phyloP scores from a whole-genome alignment of 2,329 filamentous ascomycete species.

The Calonectria honghensis region DNA sequence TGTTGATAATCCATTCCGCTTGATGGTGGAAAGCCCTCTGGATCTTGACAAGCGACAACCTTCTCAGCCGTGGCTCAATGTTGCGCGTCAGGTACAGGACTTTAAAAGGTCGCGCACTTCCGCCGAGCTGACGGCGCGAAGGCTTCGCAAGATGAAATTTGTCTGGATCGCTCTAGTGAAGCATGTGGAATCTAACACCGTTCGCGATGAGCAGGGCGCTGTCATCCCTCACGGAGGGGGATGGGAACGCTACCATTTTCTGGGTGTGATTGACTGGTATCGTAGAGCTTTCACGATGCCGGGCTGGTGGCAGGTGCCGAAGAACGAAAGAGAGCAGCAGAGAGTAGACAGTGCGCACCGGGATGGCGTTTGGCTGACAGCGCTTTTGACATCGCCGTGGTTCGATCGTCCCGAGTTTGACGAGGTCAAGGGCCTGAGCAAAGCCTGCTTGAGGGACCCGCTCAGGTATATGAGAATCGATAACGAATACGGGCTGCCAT shows the following conservation, averaged over 20 bases:
- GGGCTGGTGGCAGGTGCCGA: neutral
- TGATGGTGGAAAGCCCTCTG: neutral
- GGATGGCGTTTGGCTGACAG: slow-evolving; percentile 23
- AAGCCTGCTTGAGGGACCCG: neutral
- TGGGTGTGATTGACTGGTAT: slow-evolving; percentile 24
- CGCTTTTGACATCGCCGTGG: slow-evolving; percentile 29
- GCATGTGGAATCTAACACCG: neutral
- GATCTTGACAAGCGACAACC: neutral
- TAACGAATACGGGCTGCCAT: neutral
- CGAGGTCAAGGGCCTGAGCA: slow-evolving; percentile 7
- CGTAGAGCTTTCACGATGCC: neutral
- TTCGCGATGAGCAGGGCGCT: neutral
- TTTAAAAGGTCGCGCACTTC: neutral
- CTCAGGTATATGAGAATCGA: neutral
- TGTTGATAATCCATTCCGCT: neutral
- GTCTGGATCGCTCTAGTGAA: slow-evolving; percentile 13
- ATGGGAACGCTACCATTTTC: slow-evolving; percentile 14
- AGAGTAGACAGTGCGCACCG: neutral
- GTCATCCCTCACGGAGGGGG: neutral
- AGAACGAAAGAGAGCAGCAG: neutral
- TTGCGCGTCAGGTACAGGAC: neutral
- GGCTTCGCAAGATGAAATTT: neutral
- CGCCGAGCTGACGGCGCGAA: neutral
- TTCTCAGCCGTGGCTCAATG: neutral
- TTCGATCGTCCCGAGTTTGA: slow-evolving; percentile 12